These are phyloP conservation scores for Darksidea phi DNA, from an alignment of 495 filamentous ascomycete species.

Conservation along the genomic window DNA sequence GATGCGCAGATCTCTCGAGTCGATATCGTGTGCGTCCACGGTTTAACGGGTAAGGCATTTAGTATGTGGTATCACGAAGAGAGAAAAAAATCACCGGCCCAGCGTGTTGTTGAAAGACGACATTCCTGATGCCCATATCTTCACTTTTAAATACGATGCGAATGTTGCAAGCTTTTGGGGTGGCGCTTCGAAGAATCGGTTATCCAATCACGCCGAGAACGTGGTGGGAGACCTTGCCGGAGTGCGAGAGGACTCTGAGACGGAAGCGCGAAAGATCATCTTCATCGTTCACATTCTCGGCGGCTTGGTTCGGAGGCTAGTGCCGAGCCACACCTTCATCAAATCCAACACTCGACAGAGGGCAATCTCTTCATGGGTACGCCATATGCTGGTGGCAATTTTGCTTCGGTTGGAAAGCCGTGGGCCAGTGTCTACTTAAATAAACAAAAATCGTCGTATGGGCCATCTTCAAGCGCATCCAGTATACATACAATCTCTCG, in stretches of 20 bases:
- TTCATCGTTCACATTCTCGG: slow-evolving; percentile 25
- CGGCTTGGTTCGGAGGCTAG: slow-evolving; percentile 15
- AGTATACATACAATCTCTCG: too few species aligned
- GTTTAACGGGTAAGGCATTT: slow-evolving; percentile 17
- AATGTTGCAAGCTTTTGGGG: slow-evolving; percentile 11
- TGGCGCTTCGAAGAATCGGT: not conserved
- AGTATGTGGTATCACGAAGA: slow-evolving; percentile 16
- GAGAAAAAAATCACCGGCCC: slow-evolving; percentile 3
- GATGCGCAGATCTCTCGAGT: not conserved
- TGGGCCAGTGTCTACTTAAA: too few species aligned
- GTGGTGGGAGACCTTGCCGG: not conserved
- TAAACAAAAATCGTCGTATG: too few species aligned
- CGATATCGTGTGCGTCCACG: slow-evolving; percentile 29
- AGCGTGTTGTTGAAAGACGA: slow-evolving; percentile 7
- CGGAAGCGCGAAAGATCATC: slow-evolving; percentile 4
- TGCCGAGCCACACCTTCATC: not conserved
- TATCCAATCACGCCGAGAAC: slow-evolving; percentile 10
- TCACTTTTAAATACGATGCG: slow-evolving; percentile 30
- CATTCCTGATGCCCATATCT: slow-evolving; percentile 18
- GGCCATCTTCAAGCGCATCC: too few species aligned
- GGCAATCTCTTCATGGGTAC: slow-evolving; percentile 32
- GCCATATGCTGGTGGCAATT: slow-evolving; percentile 17
- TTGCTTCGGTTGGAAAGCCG: too few species aligned
- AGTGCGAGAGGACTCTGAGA: not conserved
- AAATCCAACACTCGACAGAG: not conserved